Percentiles rank a stretch among this genome's conserved stretches.
Conservation (phyloP, 305 asterid species). For the Nicotiana rustica region DNA sequence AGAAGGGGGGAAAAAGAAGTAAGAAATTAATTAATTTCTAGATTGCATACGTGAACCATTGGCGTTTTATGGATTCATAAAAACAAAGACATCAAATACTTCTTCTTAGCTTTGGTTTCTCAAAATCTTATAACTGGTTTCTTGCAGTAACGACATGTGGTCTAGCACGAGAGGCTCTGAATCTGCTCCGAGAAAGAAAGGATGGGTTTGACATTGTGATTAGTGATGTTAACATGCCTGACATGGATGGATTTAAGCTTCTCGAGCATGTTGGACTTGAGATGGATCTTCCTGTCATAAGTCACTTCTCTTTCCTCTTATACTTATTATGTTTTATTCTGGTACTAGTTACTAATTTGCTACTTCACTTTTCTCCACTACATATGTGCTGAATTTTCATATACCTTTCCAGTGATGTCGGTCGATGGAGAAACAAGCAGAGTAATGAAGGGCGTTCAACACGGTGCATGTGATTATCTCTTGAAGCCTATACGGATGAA, state of each 20-base stretch:
- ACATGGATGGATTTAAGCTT: conserved; percentile 97
- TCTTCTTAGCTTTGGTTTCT: background rate
- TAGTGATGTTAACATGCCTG: conserved; percentile 98
- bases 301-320: conserved; percentile 48
- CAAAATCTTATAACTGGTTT: conserved; percentile 10
- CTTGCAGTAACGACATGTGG: conserved; percentile 81
- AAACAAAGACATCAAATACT: background rate
- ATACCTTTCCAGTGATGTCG: conserved; percentile 79
- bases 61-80: background rate
- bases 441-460: conserved; percentile 97
- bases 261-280: conserved; percentile 93
- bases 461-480: conserved; percentile 95
- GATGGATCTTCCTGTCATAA: conserved; percentile 96
- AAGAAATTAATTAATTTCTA: conserved; percentile 2
- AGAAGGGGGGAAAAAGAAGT: background rate
- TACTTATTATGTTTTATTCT: background rate
- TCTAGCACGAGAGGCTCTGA: conserved; percentile 82
- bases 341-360: background rate
- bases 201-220: conserved; percentile 87
- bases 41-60: background rate
- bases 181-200: conserved; percentile 83
- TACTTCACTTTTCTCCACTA: conserved; percentile 14
- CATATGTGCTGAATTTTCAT: conserved; percentile 10
- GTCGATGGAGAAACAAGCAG: conserved; percentile 97
- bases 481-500: conserved; percentile 94